These are phyloP conservation scores for Tinospora cordifolia DNA, from an alignment of 164 flowering plant species.

Conservation along the genomic window DNA sequence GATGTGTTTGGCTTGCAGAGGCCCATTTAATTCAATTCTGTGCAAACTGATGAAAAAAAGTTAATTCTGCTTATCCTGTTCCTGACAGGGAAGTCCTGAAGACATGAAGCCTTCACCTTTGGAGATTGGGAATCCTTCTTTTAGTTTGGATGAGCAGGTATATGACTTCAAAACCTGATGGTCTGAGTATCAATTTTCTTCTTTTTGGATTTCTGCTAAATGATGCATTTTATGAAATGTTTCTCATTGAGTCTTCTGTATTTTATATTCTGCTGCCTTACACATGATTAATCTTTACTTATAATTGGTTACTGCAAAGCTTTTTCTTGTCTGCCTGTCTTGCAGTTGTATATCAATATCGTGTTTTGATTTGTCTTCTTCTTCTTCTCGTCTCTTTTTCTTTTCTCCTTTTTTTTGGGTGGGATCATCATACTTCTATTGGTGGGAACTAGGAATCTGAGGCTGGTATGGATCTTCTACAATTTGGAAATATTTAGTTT, in stretches of 20 bases:
- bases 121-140: constrained; percentile 16
- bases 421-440: background rate
- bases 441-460: background rate
- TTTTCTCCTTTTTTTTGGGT: too few species aligned
- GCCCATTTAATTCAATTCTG: constrained; percentile 1
- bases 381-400: background rate
- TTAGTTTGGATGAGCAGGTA: constrained; percentile 24
- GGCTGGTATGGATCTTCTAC: background rate
- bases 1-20: background rate
- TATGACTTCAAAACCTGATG: background rate
- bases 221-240: too few species aligned
- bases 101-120: constrained; percentile 25
- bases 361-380: background rate
- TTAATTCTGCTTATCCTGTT: background rate
- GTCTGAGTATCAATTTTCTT: background rate
- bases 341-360: background rate
- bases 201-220: too few species aligned
- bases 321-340: background rate
- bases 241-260: too few species aligned
- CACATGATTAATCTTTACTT: background rate
- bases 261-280: too few species aligned
- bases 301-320: background rate
- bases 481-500: background rate
- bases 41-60: background rate
- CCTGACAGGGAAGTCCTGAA: constrained; percentile 30